Percentiles rank a stretch among this genome's conserved stretches.
Evolutionary conservation across 805 yeast species (phyloP).

Genomic region (Brettanomyces naardenensis): DNA sequence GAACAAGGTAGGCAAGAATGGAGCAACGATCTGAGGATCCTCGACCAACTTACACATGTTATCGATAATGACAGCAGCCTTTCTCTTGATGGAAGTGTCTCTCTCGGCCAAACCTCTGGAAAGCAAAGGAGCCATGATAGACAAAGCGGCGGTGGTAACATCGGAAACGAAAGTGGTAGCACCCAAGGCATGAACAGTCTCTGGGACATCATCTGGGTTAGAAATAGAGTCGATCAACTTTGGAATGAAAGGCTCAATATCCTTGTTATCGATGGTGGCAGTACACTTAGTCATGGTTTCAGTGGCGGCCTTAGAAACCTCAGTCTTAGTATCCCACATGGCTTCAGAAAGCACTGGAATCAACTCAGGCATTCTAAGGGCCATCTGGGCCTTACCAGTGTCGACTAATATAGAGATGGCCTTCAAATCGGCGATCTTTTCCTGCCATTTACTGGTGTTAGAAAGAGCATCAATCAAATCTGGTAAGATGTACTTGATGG

Average conservation of each 20-base stretch:
- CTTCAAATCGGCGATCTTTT: slow-evolving; percentile 84
- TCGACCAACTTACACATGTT: slow-evolving; percentile 99
- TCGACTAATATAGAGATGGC: slow-evolving; percentile 85
- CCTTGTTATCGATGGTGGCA: slow-evolving; percentile 98
- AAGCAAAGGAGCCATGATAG: slow-evolving; percentile 98
- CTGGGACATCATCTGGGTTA: slow-evolving; percentile 95
- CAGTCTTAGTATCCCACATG: slow-evolving; percentile 99
- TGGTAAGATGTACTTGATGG: slow-evolving; percentile 88
- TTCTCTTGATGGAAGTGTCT: slow-evolving; percentile 99
- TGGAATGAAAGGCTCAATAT: slow-evolving; percentile 98
- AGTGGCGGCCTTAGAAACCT: slow-evolving; percentile 95
- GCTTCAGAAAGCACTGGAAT: slow-evolving; percentile 98
- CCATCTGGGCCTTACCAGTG: slow-evolving; percentile 90
- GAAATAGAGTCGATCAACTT: slow-evolving; percentile 95
- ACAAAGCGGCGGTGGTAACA: slow-evolving; percentile 98
- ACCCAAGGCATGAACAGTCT: slow-evolving; percentile 97
- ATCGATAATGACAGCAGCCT: slow-evolving; percentile 98
- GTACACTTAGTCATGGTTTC: slow-evolving; percentile 94
- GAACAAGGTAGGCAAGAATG: slow-evolving; percentile 90
- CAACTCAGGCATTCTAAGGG: slow-evolving; percentile 99
- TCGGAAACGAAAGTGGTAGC: slow-evolving; percentile 99
- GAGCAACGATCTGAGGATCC: slow-evolving; percentile 99
- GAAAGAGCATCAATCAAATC: slow-evolving; percentile 61
- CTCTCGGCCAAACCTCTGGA: slow-evolving; percentile 99
- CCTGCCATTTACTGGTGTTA: slow-evolving; percentile 91